Evolutionary conservation across 208 protist species (phyloP).

Genomic region (Leishmania guyanensis): DNA sequence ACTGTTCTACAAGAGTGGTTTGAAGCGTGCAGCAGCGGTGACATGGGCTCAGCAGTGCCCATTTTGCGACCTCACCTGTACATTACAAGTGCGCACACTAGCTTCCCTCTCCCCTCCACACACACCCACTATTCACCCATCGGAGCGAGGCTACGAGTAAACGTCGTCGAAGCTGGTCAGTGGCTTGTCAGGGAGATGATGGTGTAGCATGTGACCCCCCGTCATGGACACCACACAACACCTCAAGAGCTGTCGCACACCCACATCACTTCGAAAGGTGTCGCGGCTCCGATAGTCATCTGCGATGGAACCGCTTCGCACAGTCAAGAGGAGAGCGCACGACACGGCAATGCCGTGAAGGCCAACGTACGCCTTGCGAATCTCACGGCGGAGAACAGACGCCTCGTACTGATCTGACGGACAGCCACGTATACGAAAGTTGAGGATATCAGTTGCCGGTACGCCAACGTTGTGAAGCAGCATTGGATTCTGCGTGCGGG

Average conservation of each 20-base stretch:
- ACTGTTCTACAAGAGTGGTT: neutral
- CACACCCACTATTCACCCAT: slow-evolving; percentile 46
- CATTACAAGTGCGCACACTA: slow-evolving; percentile 30
- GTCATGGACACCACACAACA: slow-evolving; percentile 77
- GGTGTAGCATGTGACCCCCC: slow-evolving; percentile 38
- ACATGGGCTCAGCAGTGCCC: neutral
- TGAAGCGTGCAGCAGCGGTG: neutral
- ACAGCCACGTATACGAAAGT: slow-evolving; percentile 25
- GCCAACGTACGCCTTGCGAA: slow-evolving; percentile 82
- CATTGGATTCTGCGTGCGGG: slow-evolving; percentile 10
- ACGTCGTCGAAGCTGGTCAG: slow-evolving; percentile 27
- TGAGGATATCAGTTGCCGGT: slow-evolving; percentile 77
- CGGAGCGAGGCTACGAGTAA: slow-evolving; percentile 25
- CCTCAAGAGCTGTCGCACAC: slow-evolving; percentile 89
- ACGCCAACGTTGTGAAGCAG: slow-evolving; percentile 47
- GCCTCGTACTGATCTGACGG: slow-evolving; percentile 48
- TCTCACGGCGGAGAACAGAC: slow-evolving; percentile 62
- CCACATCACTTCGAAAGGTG: slow-evolving; percentile 80
- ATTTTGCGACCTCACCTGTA: slow-evolving; percentile 10
- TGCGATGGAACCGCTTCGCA: slow-evolving; percentile 44
- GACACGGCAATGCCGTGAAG: slow-evolving; percentile 43
- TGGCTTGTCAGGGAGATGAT: slow-evolving; percentile 52
- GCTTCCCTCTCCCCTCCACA: slow-evolving; percentile 3
- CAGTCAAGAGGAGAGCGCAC: slow-evolving; percentile 17
- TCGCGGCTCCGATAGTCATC: slow-evolving; percentile 94